Evolutionary conservation across 768 basidiomycete genomes (phyloP), one percentile per base, ranked within the genome.

Genomic region (Trametes sanguinea): DNA sequence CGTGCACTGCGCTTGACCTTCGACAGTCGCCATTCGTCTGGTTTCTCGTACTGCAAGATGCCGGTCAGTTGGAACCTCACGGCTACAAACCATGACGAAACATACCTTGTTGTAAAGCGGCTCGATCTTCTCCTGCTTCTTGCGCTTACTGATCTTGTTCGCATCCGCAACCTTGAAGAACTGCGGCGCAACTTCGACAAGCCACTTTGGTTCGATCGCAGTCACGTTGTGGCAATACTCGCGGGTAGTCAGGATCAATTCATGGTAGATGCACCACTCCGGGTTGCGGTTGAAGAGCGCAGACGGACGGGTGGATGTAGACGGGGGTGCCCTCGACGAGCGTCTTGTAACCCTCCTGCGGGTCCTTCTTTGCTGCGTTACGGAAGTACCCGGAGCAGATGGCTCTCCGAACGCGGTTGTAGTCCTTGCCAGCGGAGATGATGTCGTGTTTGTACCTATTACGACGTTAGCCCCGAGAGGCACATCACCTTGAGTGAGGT

Each of bases 161-260:
- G 86, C 91, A 75, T 98, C 97, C 2, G 96, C 95, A 46, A 99
- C 94, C 76, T 92, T 93, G 89, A 98, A 99, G 83, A 97, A 98
- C 62, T 95, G 94, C 1, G 97, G 96, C 6, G 96, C 97, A 27
- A 96, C 95, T 71, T 99, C 95, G 16, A 95, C 92, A 7, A 98
- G 85, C 97, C 96, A 99, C 74, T 97, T 97, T 4, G 97, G 96
- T 72, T 99, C 97, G 62, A 99, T 84, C 0, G 94, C 92, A 0
- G 94, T 96, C 46, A 98, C 94, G 57, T 92, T 94, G 69, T 92
- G 89, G 73, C 89, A 92, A 71, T 92, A 97, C 76, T 94, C 92
- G 69, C 95, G 85, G n/a, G 97, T 97, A 11, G 97, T 98, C 65
- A 98, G 80, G 55, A 98, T 89, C 69, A 99, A 74, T 74, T 98